Evolutionary conservation across 805 yeast genomes (phyloP).

Genomic region (Metschnikowia lachancei): DNA sequence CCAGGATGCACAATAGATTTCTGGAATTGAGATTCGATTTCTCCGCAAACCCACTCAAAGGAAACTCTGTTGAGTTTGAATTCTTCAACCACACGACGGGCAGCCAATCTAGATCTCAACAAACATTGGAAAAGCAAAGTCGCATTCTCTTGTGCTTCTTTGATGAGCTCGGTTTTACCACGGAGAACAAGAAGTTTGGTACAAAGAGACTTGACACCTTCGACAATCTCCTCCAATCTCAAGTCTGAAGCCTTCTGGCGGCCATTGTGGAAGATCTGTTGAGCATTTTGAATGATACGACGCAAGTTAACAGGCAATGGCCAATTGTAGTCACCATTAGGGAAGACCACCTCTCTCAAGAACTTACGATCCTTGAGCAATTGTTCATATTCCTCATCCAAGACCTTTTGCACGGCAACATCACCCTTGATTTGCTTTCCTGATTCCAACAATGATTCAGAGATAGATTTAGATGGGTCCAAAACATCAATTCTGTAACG

Average conservation of each 20-base stretch:
- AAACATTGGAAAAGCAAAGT: slow-evolving; percentile 86
- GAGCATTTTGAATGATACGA: slow-evolving; percentile 95
- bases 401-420: slow-evolving; percentile 69
- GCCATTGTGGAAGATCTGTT: slow-evolving; percentile 93
- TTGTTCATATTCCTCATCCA: slow-evolving; percentile 84
- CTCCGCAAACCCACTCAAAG: slow-evolving; percentile 94
- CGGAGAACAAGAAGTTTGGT: slow-evolving; percentile 71
- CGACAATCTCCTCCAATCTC: slow-evolving; percentile 76
- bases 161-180: slow-evolving; percentile 68
- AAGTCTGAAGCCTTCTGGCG: slow-evolving; percentile 87
- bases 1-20: slow-evolving; percentile 92
- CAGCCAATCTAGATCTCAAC: slow-evolving; percentile 86
- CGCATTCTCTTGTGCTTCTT: slow-evolving; percentile 91
- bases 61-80: slow-evolving; percentile 80
- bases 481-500: slow-evolving; percentile 85
- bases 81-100: slow-evolving; percentile 90
- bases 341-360: slow-evolving; percentile 76
- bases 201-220: slow-evolving; percentile 67
- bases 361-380: slow-evolving; percentile 72
- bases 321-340: slow-evolving; percentile 94
- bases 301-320: slow-evolving; percentile 96
- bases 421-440: slow-evolving; percentile 92
- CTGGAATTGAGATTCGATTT: slow-evolving; percentile 89
- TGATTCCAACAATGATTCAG: slow-evolving; percentile 76
- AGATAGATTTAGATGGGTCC: slow-evolving; percentile 58